Conservation (phyloP, 805 yeast species). For the Maudiozyma bulderi region DNA sequence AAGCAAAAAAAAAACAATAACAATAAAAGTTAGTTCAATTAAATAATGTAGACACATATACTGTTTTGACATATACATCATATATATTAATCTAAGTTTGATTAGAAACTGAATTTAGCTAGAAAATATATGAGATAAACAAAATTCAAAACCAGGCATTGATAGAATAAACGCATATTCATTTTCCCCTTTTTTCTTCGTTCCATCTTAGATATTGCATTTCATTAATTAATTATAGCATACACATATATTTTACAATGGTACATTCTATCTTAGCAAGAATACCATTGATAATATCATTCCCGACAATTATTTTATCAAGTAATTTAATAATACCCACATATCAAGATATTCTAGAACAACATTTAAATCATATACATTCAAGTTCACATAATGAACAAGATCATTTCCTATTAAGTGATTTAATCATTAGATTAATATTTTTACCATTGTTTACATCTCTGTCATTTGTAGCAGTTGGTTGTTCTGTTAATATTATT, state of each 20-base stretch:
- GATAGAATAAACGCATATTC: no score
- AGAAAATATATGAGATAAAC: no score
- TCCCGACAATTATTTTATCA: conserved; percentile 26
- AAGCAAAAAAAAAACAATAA: no score
- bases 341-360: conserved; percentile 5
- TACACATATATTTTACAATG: not conserved
- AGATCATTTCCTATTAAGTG: not conserved
- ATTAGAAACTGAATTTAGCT: no score
- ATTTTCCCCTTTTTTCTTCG: no score
- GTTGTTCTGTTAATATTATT: conserved; percentile 4
- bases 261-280: conserved; percentile 14
- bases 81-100: no score
- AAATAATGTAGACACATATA: no score
- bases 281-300: conserved; percentile 25
- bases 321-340: conserved; percentile 18
- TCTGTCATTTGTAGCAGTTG: conserved; percentile 8
- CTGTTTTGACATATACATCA: no score
- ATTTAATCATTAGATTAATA: conserved; percentile 4
- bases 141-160: no score
- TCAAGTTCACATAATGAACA: not conserved
- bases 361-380: not conserved
- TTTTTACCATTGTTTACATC: conserved; percentile 18
- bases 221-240: no score
- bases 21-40: no score
- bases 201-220: no score